phyloP scores from a whole-genome alignment of 495 filamentous ascomycete genomes.

The Astrothelium subdiscretum region DNA sequence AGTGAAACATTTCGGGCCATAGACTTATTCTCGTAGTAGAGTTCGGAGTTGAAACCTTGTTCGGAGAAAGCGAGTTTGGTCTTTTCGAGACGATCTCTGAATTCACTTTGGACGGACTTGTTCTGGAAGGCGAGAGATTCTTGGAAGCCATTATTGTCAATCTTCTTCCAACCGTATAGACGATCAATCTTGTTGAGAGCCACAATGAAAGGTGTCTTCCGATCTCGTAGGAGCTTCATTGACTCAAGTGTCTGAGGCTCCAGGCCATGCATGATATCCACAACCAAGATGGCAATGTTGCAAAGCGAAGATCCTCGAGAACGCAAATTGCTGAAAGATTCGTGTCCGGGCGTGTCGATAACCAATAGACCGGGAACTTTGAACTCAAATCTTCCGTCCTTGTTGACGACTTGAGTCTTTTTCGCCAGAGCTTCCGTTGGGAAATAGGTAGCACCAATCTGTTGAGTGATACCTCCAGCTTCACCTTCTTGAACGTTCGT shows the following conservation, averaged over 20 bases:
- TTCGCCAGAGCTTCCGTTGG: constrained; percentile 82
- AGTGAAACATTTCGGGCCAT: constrained; percentile 88
- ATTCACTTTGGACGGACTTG: constrained; percentile 90
- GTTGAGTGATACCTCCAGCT: constrained; percentile 99
- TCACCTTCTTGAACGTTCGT: constrained; percentile 99
- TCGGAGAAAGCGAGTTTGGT: constrained; percentile 91
- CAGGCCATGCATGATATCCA: constrained; percentile 99
- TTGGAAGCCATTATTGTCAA: constrained; percentile 96
- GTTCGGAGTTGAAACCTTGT: constrained; percentile 93
- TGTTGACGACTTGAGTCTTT: constrained; percentile 90
- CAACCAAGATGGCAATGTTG: constrained; percentile 98
- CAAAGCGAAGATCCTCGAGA: constrained; percentile 94
- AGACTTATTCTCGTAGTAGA: constrained; percentile 96
- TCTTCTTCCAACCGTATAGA: constrained; percentile 95
- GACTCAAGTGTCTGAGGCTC: constrained; percentile 97
- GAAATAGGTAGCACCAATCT: constrained; percentile 99
- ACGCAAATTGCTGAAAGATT: constrained; percentile 97
- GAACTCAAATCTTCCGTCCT: constrained; percentile 83
- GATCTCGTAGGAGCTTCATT: constrained; percentile 83
- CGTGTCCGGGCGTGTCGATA: constrained; percentile 99
- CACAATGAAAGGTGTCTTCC: constrained; percentile 97
- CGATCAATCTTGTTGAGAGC: constrained; percentile 99
- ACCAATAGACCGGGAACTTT: constrained; percentile 95
- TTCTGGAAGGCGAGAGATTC: constrained; percentile 82
- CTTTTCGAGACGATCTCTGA: constrained; percentile 77